Evolutionary conservation across 768 basidiomycete species (phyloP).

Genomic region (Kwoniella sp.): DNA sequence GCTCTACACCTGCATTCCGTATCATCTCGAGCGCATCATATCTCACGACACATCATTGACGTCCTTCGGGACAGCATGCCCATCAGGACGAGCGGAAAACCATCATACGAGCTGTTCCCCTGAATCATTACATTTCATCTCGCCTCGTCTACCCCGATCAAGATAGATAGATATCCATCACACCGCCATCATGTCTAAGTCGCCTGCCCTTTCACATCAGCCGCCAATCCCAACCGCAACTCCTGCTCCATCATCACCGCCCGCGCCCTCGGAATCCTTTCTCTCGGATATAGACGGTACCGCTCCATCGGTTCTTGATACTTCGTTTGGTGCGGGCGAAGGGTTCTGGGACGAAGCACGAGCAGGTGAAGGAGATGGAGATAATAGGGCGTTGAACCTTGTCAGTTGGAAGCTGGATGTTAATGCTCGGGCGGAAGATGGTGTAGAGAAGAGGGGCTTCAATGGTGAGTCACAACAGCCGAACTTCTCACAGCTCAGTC

Average conservation of each 20-base stretch:
- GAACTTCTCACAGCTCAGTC: too few relatives aligned
- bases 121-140: too few relatives aligned
- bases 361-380: background rate
- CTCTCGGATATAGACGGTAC: slow-evolving; percentile 48
- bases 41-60: background rate
- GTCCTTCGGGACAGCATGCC: background rate
- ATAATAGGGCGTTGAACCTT: slow-evolving; percentile 35
- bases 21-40: too few relatives aligned
- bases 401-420: slow-evolving; percentile 53
- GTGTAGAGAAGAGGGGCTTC: slow-evolving; percentile 68
- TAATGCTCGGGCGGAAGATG: slow-evolving; percentile 41
- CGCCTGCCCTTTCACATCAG: background rate
- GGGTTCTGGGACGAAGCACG: background rate
- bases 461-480: slow-evolving; percentile 64
- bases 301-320: slow-evolving; percentile 40
- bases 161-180: background rate
- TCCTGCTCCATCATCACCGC: slow-evolving; percentile 42
- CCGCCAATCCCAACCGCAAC: slow-evolving; percentile 9
- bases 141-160: background rate
- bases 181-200: background rate
- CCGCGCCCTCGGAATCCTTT: slow-evolving; percentile 45
- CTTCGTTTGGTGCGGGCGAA: slow-evolving; percentile 17
- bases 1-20: too few relatives aligned
- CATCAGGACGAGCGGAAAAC: background rate
- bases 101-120: too few relatives aligned